phyloP scores from a whole-genome alignment of 495 filamentous ascomycete species.

The Emericellopsis terricola region DNA sequence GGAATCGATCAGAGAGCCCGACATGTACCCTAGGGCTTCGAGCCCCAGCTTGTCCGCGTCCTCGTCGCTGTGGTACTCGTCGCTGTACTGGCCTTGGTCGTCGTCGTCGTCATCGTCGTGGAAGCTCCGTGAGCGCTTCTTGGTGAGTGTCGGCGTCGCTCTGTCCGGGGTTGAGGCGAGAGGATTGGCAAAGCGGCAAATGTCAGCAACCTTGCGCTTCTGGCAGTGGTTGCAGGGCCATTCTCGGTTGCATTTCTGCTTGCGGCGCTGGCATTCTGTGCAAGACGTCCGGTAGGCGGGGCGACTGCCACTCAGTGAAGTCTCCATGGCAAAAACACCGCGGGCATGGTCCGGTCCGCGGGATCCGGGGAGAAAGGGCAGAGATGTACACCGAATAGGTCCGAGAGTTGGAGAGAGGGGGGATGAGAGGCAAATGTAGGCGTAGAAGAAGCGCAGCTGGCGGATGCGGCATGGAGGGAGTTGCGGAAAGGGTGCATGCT shows the following conservation, averaged over 20 bases:
- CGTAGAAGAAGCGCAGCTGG: too few relatives aligned
- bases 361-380: too few relatives aligned
- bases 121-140: neutral
- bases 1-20: neutral
- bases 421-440: too few relatives aligned
- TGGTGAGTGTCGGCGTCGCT: neutral
- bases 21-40: neutral
- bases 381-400: too few relatives aligned
- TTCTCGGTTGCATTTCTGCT: slow-evolving; percentile 26
- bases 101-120: slow-evolving; percentile 1
- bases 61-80: neutral
- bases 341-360: too few relatives aligned
- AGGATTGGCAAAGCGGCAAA: slow-evolving; percentile 19
- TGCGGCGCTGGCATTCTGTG: slow-evolving; percentile 21
- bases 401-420: too few relatives aligned
- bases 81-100: slow-evolving; percentile 1
- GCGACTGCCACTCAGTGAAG: too few relatives aligned
- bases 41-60: neutral
- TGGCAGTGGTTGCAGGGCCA: slow-evolving; percentile 28
- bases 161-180: slow-evolving; percentile 3
- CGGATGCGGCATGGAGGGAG: too few relatives aligned
- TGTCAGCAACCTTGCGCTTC: slow-evolving; percentile 18
- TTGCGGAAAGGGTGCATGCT: too few relatives aligned
- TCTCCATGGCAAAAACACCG: too few relatives aligned
- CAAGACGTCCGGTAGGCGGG: slow-evolving; percentile 5